phyloP scores from a whole-genome alignment of 441 rosid species.

The Populus tomentosa region DNA sequence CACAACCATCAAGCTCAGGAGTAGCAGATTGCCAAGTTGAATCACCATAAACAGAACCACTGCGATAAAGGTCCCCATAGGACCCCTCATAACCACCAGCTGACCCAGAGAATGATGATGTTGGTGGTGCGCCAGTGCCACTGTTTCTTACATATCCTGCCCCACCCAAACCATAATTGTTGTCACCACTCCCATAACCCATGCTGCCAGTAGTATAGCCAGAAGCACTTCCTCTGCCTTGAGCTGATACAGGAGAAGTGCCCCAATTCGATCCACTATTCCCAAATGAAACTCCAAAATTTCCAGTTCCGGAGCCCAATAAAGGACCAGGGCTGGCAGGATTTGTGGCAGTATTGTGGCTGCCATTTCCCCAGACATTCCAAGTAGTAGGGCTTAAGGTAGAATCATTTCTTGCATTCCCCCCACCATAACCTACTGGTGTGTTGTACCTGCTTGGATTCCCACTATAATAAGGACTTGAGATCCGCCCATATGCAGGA shows the following conservation, averaged over 20 bases:
- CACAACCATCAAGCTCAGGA: constrained; percentile 60
- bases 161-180: constrained; percentile 52
- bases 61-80: constrained; percentile 57
- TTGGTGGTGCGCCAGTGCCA: constrained; percentile 44
- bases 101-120: constrained; percentile 63
- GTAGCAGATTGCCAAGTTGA: constrained; percentile 67
- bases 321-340: constrained; percentile 52
- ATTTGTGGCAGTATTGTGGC: constrained; percentile 50
- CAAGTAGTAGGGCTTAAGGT: constrained; percentile 68
- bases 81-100: constrained; percentile 63
- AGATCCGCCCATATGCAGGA: constrained; percentile 69
- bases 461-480: constrained; percentile 71
- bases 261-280: constrained; percentile 58
- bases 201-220: constrained; percentile 45
- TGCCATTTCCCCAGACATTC: constrained; percentile 87
- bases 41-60: constrained; percentile 71
- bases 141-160: constrained; percentile 66
- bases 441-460: constrained; percentile 66
- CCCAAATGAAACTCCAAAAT: constrained; percentile 56
- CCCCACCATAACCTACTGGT: constrained; percentile 52
- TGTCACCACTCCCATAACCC: constrained; percentile 64
- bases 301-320: constrained; percentile 61
- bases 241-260: constrained; percentile 56
- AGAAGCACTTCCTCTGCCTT: constrained; percentile 57
- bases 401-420: constrained; percentile 69